These are phyloP conservation scores for Macroventuria anomochaeta DNA, from an alignment of 2,329 filamentous ascomycete species.

Conservation along the genomic window DNA sequence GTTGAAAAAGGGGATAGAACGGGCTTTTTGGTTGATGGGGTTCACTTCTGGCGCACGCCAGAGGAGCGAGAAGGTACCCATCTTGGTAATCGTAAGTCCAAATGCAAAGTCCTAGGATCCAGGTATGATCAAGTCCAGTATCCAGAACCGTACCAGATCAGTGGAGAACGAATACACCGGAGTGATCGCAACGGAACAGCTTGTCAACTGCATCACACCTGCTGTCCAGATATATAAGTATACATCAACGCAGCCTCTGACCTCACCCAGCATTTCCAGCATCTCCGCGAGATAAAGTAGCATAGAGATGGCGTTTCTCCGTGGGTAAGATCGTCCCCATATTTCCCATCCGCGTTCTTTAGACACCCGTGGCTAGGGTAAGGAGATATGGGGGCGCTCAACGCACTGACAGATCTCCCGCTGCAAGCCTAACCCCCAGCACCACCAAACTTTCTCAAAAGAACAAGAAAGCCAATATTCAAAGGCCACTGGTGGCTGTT, in stretches of 20 bases:
- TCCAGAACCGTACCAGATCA: background rate
- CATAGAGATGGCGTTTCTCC: conserved; percentile 10
- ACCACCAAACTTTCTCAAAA: background rate
- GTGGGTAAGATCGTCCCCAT: conserved; percentile 16
- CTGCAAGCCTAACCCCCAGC: background rate
- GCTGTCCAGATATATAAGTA: conserved; percentile 1
- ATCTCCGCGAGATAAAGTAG: conserved; percentile 16
- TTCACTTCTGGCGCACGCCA: conserved; percentile 71
- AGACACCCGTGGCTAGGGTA: conserved; percentile 2
- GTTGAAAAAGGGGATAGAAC: conserved; percentile 78
- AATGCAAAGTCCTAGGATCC: background rate
- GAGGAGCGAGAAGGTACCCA: conserved; percentile 29
- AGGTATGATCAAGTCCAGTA: background rate
- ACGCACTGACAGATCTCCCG: conserved; percentile 14
- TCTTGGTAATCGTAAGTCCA: conserved; percentile 1
- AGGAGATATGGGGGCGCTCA: conserved; percentile 2
- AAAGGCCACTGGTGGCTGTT: conserved; percentile 1
- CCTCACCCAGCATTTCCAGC: conserved; percentile 13
- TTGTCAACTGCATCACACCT: background rate
- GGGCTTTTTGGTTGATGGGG: conserved; percentile 80
- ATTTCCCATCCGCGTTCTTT: conserved; percentile 1
- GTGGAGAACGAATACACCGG: background rate
- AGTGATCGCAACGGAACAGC: background rate
- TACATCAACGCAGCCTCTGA: conserved; percentile 1
- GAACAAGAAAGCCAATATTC: background rate